phyloP scores from a whole-genome alignment of 768 basidiomycete genomes.

The Phanerochaete carnosa region DNA sequence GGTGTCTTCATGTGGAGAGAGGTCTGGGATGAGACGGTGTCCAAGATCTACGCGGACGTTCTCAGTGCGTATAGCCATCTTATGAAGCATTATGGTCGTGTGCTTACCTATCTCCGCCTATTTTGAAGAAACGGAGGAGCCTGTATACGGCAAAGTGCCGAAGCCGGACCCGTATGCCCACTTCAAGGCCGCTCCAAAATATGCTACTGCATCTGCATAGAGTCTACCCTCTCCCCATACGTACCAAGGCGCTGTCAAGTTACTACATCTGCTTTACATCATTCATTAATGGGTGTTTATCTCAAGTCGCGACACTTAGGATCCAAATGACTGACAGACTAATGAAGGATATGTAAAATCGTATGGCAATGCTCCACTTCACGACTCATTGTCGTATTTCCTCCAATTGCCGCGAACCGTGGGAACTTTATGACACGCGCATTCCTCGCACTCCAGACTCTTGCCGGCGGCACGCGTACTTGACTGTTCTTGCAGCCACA shows the following conservation, averaged over 20 bases:
- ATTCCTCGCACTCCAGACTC: no score
- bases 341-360: no score
- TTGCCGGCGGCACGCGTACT: no score
- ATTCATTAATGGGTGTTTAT: not conserved
- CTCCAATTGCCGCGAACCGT: no score
- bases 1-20: constrained; percentile 85
- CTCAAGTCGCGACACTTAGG: no score
- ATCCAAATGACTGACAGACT: no score
- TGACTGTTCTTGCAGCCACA: no score
- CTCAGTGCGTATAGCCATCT: constrained; percentile 50
- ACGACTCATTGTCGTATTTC: no score
- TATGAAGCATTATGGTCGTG: constrained; percentile 3
- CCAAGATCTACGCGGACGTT: constrained; percentile 60
- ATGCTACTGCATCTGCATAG: constrained; percentile 19
- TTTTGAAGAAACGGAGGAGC: constrained; percentile 44
- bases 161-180: constrained; percentile 56
- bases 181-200: constrained; percentile 47
- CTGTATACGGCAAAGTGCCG: constrained; percentile 50
- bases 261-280: not conserved
- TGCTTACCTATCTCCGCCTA: constrained; percentile 7
- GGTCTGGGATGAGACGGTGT: constrained; percentile 66
- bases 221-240: not conserved
- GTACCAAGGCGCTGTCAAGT: not conserved
- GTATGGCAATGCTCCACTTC: no score
- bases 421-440: no score